Evolutionary conservation across 78 protist genomes (phyloP).

Genomic region (Pelomyxa schiedti): DNA sequence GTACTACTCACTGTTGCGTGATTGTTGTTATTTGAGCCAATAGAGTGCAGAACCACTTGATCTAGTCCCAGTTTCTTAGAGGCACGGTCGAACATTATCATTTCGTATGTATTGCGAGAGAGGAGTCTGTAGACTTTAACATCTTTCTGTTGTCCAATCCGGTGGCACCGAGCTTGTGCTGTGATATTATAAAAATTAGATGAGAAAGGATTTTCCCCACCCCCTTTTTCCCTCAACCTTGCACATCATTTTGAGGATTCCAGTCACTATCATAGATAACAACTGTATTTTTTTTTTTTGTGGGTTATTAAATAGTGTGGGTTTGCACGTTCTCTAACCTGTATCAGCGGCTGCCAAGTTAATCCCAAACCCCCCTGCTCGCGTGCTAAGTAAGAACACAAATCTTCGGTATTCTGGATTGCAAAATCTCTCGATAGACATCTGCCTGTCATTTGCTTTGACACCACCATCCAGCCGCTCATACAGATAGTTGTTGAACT

Average conservation of each 20-base stretch:
- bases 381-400: constrained; percentile 75
- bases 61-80: constrained; percentile 69
- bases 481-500: constrained; percentile 26
- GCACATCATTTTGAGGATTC: constrained; percentile 93
- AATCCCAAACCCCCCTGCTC: constrained; percentile 95
- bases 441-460: constrained; percentile 47
- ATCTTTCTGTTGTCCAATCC: constrained; percentile 88
- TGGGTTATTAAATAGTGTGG: too few species aligned
- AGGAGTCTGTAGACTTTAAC: constrained; percentile 81
- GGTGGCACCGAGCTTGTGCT: constrained; percentile 75
- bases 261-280: constrained; percentile 91
- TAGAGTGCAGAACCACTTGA: constrained; percentile 43
- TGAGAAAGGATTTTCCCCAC: neutral
- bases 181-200: neutral
- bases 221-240: constrained; percentile 22
- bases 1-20: neutral
- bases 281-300: too few species aligned
- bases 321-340: too few species aligned
- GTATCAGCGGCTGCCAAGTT: constrained; percentile 86
- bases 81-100: constrained; percentile 61
- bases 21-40: neutral
- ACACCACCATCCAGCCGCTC: constrained; percentile 76
- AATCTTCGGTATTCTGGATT: constrained; percentile 29
- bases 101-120: constrained; percentile 73
- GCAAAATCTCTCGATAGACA: constrained; percentile 75